A percentile compares a stretch with the other conserved stretches of the same genome.
Evolutionary conservation across 2,329 filamentous ascomycete genomes (phyloP).

Genomic region (Cadophora sp.): DNA sequence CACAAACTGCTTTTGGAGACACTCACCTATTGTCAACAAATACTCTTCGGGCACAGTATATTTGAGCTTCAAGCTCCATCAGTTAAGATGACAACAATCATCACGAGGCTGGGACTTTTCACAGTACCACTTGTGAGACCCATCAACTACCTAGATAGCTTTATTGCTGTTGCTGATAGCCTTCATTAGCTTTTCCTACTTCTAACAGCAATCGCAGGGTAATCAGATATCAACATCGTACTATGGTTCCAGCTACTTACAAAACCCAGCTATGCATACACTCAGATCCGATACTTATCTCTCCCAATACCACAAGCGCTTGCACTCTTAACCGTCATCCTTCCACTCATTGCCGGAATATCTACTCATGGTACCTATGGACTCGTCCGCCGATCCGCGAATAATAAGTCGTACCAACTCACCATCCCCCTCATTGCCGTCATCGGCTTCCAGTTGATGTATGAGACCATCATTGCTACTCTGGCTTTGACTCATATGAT

Average conservation of each 20-base stretch:
- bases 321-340: slow-evolving; percentile 40
- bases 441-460: slow-evolving; percentile 43
- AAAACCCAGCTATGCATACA: slow-evolving; percentile 40
- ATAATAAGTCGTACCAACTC: slow-evolving; percentile 38
- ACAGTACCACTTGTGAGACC: slow-evolving; percentile 38
- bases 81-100: slow-evolving; percentile 25
- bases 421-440: slow-evolving; percentile 42
- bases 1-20: background rate
- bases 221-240: slow-evolving; percentile 3
- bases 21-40: slow-evolving; percentile 1
- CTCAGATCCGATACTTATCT: slow-evolving; percentile 40
- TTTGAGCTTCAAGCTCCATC: slow-evolving; percentile 3
- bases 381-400: slow-evolving; percentile 35
- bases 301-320: slow-evolving; percentile 44
- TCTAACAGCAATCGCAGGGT: slow-evolving; percentile 42
- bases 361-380: slow-evolving; percentile 37
- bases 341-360: slow-evolving; percentile 43
- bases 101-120: slow-evolving; percentile 29
- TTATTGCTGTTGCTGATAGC: slow-evolving; percentile 23
- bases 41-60: background rate
- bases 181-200: slow-evolving; percentile 36
- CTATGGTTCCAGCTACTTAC: slow-evolving; percentile 17
- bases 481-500: slow-evolving; percentile 43
- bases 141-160: background rate
- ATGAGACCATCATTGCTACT: slow-evolving; percentile 44